These are phyloP conservation scores for Castanea sativa DNA, from an alignment of 306 rosid species.

Conservation along the genomic window DNA sequence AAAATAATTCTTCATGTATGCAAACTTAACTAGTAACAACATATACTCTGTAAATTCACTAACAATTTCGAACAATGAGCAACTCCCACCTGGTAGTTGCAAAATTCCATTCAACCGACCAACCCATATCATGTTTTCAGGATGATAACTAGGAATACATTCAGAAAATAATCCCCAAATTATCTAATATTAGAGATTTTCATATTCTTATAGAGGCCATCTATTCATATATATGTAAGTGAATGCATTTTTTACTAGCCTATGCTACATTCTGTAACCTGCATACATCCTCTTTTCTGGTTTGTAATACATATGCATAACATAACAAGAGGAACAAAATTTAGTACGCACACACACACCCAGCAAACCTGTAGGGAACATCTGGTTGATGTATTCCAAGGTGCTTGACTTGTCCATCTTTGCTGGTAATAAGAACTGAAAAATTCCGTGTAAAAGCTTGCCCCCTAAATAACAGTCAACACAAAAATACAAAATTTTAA, in stretches of 20 bases:
- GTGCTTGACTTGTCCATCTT: constrained; percentile 94
- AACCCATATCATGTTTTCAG: neutral
- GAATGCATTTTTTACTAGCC: neutral
- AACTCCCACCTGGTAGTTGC: neutral
- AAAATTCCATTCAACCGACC: neutral
- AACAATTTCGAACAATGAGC: neutral
- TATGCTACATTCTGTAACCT: neutral
- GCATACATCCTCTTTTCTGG: neutral
- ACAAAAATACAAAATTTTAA: too few species aligned
- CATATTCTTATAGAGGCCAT: neutral
- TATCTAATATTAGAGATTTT: neutral
- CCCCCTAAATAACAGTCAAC: too few species aligned
- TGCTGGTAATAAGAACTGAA: constrained; percentile 13
- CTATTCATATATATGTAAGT: neutral
- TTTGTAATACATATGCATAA: neutral
- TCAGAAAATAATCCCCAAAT: neutral
- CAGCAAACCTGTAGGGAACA: constrained; percentile 87
- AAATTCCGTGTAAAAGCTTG: neutral
- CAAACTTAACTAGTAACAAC: neutral
- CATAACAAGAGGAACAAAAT: neutral
- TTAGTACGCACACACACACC: neutral
- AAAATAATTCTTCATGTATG: neutral
- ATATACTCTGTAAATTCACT: too few species aligned
- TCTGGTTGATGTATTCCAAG: constrained; percentile 91
- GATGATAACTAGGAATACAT: neutral